Percentiles rank a stretch among this genome's conserved stretches.
Conservation (phyloP, 2,329 filamentous ascomycete species). For the Penicillium sp. region DNA sequence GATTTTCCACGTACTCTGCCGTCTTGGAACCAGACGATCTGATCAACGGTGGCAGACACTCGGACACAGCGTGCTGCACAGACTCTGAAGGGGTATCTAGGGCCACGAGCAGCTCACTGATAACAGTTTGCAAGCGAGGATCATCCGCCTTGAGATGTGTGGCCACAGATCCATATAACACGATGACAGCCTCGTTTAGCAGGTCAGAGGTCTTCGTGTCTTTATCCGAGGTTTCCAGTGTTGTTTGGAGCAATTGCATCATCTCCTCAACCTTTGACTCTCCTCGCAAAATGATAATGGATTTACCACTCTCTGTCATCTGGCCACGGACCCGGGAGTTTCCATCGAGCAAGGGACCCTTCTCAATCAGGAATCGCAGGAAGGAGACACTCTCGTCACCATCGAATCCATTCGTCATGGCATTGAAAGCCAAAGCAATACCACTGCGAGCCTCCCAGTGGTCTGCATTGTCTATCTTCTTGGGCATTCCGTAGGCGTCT, state of each 20-base stretch:
- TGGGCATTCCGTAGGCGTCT: slow-evolving; percentile 92
- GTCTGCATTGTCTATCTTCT: slow-evolving; percentile 81
- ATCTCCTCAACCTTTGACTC: slow-evolving; percentile 79
- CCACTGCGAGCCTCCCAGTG: slow-evolving; percentile 91
- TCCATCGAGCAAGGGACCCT: slow-evolving; percentile 81
- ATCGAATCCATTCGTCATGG: slow-evolving; percentile 70
- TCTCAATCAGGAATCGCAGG: slow-evolving; percentile 79
- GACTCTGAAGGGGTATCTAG: slow-evolving; percentile 93
- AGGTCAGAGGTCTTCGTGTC: slow-evolving; percentile 78
- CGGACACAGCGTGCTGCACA: slow-evolving; percentile 93
- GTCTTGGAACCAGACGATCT: slow-evolving; percentile 75
- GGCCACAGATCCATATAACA: slow-evolving; percentile 92
- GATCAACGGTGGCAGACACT: slow-evolving; percentile 89
- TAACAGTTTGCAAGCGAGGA: slow-evolving; percentile 78
- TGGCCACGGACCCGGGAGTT: slow-evolving; percentile 74
- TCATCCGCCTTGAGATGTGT: slow-evolving; percentile 85
- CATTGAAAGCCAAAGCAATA: slow-evolving; percentile 80
- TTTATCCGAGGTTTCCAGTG: slow-evolving; percentile 80
- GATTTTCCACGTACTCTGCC: slow-evolving; percentile 73
- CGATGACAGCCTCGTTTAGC: slow-evolving; percentile 95
- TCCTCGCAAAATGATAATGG: slow-evolving; percentile 76
- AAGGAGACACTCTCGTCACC: slow-evolving; percentile 70
- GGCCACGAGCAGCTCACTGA: slow-evolving; percentile 80
- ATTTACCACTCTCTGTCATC: slow-evolving; percentile 87
- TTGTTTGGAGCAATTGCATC: slow-evolving; percentile 88